Evolutionary conservation across 2,329 filamentous ascomycete species (phyloP), one percentile per base, ranked within the genome.

Genomic region (Leptosphaerulina australis): DNA sequence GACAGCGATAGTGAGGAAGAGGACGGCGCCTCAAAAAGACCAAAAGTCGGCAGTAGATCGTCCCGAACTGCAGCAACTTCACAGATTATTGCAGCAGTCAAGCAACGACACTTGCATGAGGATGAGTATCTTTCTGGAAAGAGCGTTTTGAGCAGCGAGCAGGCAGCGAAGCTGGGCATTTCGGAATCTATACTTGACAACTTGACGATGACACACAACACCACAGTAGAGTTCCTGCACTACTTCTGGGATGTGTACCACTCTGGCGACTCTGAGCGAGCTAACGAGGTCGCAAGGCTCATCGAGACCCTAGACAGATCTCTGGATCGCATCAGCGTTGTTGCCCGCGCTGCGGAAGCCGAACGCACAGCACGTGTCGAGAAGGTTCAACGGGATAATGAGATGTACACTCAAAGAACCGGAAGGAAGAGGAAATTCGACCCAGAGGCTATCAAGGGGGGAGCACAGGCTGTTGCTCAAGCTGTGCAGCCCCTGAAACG

Each of bases 171-270:
- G 39, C 33, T 70, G 11, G 61, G 64, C 18, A 68, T 80, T 0
- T 71, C 70, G 10, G 67, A 73, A 45, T 44, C 71, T 2, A 76
- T 85, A 1, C 85, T 84, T 58, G 85, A 88, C 58, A 81, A 81
- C 14, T 67, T 89, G n/a, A 80, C 78, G 10, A 79, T 88, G 46
- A 96, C 93, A 0, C 91, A 97, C 70, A 92, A 92, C 44, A 99
- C 94, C 0, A 95, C 91, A 0, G 88, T 90, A 28, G 94, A 99
- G 68, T 99, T 97, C 66, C 78, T 99, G n/a, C 90, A 93, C 63
- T 95, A 97, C 71, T 99, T 99, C 77, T 99, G 93, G 93, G 83
- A 84, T 25, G 86, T 92, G 0, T 99, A 96, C 67, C 81, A 96
- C 20, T 97, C 92, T 0, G 93, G 92, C 11, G 90, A 97, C 67